Percentiles rank a stretch among this genome's conserved stretches.
phyloP scores from a whole-genome alignment of 257 asterid genomes.

The Solanum boliviense region DNA sequence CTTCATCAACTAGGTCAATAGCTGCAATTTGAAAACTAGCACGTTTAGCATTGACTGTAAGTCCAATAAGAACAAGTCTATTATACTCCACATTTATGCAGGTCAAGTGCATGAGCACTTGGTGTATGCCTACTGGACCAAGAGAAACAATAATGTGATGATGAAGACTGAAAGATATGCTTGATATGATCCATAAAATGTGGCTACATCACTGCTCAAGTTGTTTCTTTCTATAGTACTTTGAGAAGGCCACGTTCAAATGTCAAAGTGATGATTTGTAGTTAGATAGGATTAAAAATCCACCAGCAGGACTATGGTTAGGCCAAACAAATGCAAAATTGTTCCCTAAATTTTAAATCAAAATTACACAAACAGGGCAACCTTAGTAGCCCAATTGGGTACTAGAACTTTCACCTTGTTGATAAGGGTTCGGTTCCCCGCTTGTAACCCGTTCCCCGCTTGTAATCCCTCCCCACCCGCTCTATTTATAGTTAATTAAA shows the following conservation, averaged over 20 bases:
- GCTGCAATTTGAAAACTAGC: constrained; percentile 40
- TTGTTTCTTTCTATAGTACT: background rate
- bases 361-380: background rate
- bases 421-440: background rate
- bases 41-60: background rate
- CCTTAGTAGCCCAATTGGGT: background rate
- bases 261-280: background rate
- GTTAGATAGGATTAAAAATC: background rate
- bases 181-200: background rate
- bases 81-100: background rate
- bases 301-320: background rate
- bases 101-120: background rate
- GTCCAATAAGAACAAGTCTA: background rate
- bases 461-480: background rate
- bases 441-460: background rate
- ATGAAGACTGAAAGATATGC: background rate
- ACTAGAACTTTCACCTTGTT: background rate
- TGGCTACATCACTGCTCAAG: background rate
- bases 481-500: background rate
- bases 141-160: background rate
- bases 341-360: background rate
- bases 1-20: constrained; percentile 91
- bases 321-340: background rate
- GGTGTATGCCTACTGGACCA: background rate
- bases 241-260: background rate